Base-by-base conservation (phyloP, 1,284 basidiomycete genomes). In the Clitocybe nebularis region DNA sequence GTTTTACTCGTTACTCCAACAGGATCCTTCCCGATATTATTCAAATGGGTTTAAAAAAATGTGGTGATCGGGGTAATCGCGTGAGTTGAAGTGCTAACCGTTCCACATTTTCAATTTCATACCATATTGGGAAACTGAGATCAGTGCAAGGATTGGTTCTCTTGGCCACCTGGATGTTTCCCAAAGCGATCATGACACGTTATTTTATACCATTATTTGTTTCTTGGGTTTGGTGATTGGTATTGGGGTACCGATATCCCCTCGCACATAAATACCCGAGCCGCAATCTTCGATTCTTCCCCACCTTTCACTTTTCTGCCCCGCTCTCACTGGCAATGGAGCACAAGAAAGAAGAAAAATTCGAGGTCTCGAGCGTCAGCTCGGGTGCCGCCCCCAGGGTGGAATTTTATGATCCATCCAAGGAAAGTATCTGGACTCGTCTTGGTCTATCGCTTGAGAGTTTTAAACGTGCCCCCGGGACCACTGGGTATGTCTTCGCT, bases 381-480 rank as follows among this genome's bases (percentile, higher is more conserved):
- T 61, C 57, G 11, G 51, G 44, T 13, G 36, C 50, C 24, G 38
- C 41, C 11, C 49, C 55, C 10, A 50, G 55, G 19, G 51, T 57
- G 29, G 57, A 61, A 44, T 63, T 70, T 48, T 72, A 72, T 44
- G 69, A 72, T 49, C 68, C 68, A 5, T 70, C 67, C 14, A 67
- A 72, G 48, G 69, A 72, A 50, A 63, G 58, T 28, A 47, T 59
- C 30, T 69, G 64, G 68, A 72, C 69, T 17, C 67, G 68, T 25
- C 10, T 68, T 10, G 69, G 69, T 39, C 48, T 72, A 23, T 59
- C 52, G 16, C 50, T 55, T 3, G 69, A 72, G 58, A 67, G 64
- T 53, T 71, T 72, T 57, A 72, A 70, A 46, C 62, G 67, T 34
- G 68, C 69, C 37, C 69, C 68, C 26, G 68, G 66, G 36, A 64